Base-by-base conservation (phyloP, 2,329 filamentous ascomycete genomes). In the Pseudocercospora cruenta region DNA sequence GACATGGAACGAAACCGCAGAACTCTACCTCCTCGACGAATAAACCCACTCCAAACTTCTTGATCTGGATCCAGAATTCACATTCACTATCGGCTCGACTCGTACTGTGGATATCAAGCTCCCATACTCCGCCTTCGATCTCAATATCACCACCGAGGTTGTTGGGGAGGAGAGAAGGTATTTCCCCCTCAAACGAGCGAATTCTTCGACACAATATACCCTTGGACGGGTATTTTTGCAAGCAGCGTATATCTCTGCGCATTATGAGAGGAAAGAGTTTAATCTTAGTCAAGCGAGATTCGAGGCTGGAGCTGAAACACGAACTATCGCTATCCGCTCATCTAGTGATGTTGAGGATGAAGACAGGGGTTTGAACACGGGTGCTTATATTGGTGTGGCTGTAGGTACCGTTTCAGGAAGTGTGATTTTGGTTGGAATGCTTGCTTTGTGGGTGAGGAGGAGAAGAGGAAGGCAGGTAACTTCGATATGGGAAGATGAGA, bases 111-210 rank as follows among this genome's bases (percentile, higher is more conserved):
- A 71, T 24, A 78, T 80, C 63, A 66, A 69, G 12, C 65, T 81
- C 49, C 79, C 79, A 1, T 81, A 81, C 57, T 74, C 72, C 55
- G 79, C 78, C 22, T 79, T 80, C 68, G 78, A 80, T 57, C 70
- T 78, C 65, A 31, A 74, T 64, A 62, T 68, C 2, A 26, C 24
- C 24, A 3, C 24, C 5, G 24, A 26, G 24, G 2, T 5, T 5
- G 2, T 5, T 5, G 54, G 21, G 47, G 55, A 79, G 53, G 47
- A 43, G 8, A 64, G 58, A 16, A 60, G 60, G n/a, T 74, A 71
- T 58, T 75, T 75, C 14, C 73, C 71, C 0, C 62, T 74, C 10
- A 67, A 68, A 28, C 68, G 65, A 24, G 73, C 69, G 4, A 43
- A 63, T 31, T 73, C 72, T 49, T 58, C 65, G 16, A 69, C 63